A percentile compares a stretch with the other conserved stretches of the same genome.
phyloP scores from a whole-genome alignment of 768 basidiomycete species.

The Favolaschia claudopus region DNA sequence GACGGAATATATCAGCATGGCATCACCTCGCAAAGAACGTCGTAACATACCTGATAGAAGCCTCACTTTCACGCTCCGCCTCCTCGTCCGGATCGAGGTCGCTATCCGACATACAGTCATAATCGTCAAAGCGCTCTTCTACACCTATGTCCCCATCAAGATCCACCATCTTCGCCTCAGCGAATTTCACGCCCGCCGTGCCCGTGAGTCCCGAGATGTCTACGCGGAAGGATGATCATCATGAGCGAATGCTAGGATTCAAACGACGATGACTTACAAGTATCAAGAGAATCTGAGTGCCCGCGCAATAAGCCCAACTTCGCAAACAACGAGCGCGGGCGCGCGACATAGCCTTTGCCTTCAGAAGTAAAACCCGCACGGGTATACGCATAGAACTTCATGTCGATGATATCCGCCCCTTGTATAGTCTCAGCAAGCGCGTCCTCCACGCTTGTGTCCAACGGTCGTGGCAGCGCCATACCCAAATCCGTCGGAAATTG shows the following conservation, averaged over 20 bases:
- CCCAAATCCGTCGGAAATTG: background rate
- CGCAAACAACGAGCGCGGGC: constrained; percentile 5
- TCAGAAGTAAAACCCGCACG: too few relatives aligned
- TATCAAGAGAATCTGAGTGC: constrained; percentile 7
- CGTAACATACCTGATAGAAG: too few relatives aligned
- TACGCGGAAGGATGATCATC: too few relatives aligned
- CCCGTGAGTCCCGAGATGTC: background rate
- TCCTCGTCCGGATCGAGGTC: constrained; percentile 15
- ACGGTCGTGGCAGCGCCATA: background rate
- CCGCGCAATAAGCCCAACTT: background rate
- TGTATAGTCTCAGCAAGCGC: background rate
- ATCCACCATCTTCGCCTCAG: constrained; percentile 5
- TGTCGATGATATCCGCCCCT: constrained; percentile 2
- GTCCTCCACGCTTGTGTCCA: background rate
- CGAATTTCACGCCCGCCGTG: background rate
- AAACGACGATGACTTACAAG: background rate
- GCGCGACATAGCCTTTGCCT: background rate
- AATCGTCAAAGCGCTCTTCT: background rate
- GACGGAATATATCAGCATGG: too few relatives aligned
- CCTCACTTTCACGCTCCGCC: too few relatives aligned
- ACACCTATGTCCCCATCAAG: background rate
- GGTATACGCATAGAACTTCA: constrained; percentile 20
- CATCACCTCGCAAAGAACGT: too few relatives aligned
- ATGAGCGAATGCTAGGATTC: too few relatives aligned
- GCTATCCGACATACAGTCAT: constrained; percentile 14